Evolutionary conservation across 2,329 filamentous ascomycete species (phyloP).

Genomic region (Cladophialophora bantiana): DNA sequence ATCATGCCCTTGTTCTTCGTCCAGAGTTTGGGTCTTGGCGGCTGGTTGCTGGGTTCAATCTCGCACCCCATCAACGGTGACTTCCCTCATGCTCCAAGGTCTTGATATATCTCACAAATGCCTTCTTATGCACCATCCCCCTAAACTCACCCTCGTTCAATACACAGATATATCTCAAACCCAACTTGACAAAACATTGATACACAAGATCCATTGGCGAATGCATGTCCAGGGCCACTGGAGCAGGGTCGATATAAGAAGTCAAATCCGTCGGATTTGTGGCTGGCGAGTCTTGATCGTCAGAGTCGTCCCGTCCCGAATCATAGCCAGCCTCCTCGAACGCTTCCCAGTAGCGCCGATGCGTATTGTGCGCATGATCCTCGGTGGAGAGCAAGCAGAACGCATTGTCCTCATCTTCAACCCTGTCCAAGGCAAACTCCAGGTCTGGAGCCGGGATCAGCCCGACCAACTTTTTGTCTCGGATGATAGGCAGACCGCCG

Average conservation of each 20-base stretch:
- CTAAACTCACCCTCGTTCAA: constrained; percentile 82
- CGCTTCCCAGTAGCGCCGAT: constrained; percentile 33
- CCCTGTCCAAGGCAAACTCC: constrained; percentile 86
- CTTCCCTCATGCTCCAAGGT: constrained; percentile 68
- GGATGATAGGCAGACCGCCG: constrained; percentile 85
- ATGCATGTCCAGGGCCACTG: constrained; percentile 83
- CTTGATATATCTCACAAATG: constrained; percentile 92
- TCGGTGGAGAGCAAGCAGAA: constrained; percentile 82
- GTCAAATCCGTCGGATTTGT: constrained; percentile 83
- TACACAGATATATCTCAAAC: constrained; percentile 90
- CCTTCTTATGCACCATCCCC: constrained; percentile 96
- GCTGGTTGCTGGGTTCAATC: too few species aligned
- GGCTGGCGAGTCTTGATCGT: constrained; percentile 65
- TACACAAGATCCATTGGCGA: constrained; percentile 95
- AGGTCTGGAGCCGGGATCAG: constrained; percentile 93
- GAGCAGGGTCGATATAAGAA: constrained; percentile 87
- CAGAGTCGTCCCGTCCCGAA: constrained; percentile 65
- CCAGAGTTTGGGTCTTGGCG: background rate
- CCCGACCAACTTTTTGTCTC: constrained; percentile 80
- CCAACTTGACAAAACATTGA: constrained; percentile 94
- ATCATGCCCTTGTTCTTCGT: background rate
- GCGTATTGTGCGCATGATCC: constrained; percentile 54
- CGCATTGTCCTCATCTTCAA: constrained; percentile 70
- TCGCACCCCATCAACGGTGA: constrained; percentile 11
- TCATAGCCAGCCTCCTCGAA: constrained; percentile 38